Conservation (phyloP, 805 yeast genomes). For the Naumovozyma castellii region DNA sequence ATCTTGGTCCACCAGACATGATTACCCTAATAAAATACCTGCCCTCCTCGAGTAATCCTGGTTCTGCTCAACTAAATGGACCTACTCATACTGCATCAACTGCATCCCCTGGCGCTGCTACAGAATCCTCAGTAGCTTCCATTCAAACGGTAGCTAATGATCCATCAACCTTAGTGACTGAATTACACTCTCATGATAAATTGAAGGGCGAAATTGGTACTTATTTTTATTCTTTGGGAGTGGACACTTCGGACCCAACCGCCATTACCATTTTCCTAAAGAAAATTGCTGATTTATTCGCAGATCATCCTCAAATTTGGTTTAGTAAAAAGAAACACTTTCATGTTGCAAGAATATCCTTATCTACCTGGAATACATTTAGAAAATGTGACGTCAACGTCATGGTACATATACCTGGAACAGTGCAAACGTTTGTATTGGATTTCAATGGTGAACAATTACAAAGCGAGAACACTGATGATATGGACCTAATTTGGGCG, state of each 20-base stretch:
- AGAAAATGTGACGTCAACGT: conserved; percentile 62
- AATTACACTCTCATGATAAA: conserved; percentile 28
- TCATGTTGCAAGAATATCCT: conserved; percentile 63
- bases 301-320: conserved; percentile 63
- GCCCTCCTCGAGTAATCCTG: conserved; percentile 14
- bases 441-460: conserved; percentile 26
- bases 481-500: conserved; percentile 43
- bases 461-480: conserved; percentile 35
- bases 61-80: conserved; percentile 3
- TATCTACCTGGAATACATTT: conserved; percentile 54
- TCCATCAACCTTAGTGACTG: conserved; percentile 12
- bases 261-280: conserved; percentile 70
- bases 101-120: conserved; percentile 3
- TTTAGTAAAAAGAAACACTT: conserved; percentile 64
- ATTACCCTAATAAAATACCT: conserved; percentile 33
- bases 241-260: conserved; percentile 67
- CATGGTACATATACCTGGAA: conserved; percentile 67
- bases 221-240: conserved; percentile 63
- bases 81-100: conserved; percentile 2
- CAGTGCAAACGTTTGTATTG: conserved; percentile 41
- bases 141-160: conserved; percentile 9
- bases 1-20: conserved; percentile 66
- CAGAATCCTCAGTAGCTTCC: conserved; percentile 1
- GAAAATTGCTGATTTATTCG: conserved; percentile 53
- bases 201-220: conserved; percentile 54